phyloP scores from a whole-genome alignment of 2,329 filamentous ascomycete species.

The Venturia carpophila region DNA sequence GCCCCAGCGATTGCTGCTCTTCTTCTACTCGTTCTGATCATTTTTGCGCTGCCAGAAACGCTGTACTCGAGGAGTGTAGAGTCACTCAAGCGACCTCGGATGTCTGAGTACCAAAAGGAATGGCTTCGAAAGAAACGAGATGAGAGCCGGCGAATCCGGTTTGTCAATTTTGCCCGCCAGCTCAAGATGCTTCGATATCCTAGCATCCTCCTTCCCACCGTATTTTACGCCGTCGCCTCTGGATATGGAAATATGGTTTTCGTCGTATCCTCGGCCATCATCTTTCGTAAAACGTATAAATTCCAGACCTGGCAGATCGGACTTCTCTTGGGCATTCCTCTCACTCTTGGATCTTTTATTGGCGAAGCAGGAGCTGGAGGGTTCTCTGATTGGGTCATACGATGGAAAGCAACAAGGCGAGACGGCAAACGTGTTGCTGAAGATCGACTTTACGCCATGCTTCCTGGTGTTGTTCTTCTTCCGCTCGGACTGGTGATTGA shows the following conservation, averaged over 20 bases:
- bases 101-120: slow-evolving; percentile 12
- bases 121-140: slow-evolving; percentile 11
- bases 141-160: slow-evolving; percentile 2
- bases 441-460: slow-evolving; percentile 29
- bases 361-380: slow-evolving; percentile 20
- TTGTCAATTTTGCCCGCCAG: slow-evolving; percentile 14
- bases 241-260: slow-evolving; percentile 21
- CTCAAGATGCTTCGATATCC: slow-evolving; percentile 20
- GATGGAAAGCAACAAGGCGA: slow-evolving; percentile 11
- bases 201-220: slow-evolving; percentile 15
- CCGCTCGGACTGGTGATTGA: slow-evolving; percentile 28
- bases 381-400: slow-evolving; percentile 19
- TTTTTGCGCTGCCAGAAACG: slow-evolving; percentile 19
- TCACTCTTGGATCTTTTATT: slow-evolving; percentile 19
- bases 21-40: background rate
- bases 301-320: slow-evolving; percentile 20
- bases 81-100: background rate
- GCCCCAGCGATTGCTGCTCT: slow-evolving; percentile 11
- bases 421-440: slow-evolving; percentile 26
- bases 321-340: slow-evolving; percentile 18
- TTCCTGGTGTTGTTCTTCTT: slow-evolving; percentile 24
- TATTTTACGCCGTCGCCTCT: slow-evolving; percentile 19
- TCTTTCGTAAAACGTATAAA: slow-evolving; percentile 18
- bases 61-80: slow-evolving; percentile 17
- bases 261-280: slow-evolving; percentile 15